Evolutionary conservation across 2,329 filamentous ascomycete genomes (phyloP), one percentile per base, ranked within the genome.

Genomic region (Pseudogymnoascus sp.): DNA sequence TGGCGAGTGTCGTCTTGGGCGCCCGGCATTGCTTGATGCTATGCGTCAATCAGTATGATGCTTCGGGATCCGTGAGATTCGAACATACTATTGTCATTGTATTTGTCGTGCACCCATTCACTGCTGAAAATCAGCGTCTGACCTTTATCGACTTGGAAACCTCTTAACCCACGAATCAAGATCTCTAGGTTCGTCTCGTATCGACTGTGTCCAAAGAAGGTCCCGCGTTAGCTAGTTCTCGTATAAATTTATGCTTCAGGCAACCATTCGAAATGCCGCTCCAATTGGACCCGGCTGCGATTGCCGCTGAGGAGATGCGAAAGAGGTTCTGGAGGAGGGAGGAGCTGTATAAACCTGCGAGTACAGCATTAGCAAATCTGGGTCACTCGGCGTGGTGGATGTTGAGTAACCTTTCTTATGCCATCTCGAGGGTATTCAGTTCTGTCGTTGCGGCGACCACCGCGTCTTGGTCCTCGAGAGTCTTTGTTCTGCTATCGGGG

Each of bases 21-120:
- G 58, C 12, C 14, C n/a, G 11, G 49, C 49, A 35, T 33, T 55
- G 49, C 49, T 33, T 14, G 49, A 35, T 55, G 49, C 49, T 55
- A 55, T 22, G 11, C 28, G 5, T 33, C 49, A 22, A 55, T 55
- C 25, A 55, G 49, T 55, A 33, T 55, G 49, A 33, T 16, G 23
- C 14, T 30, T 35, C n/a, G 9, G 28, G 28, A 62, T 62, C 35
- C 36, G 36, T 60, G 22, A 23, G 23, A 62, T 33, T 22, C 52
- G 28, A 62, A 63, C 69, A 61, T 77, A 76, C 87, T 82, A 74
- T 87, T 83, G 71, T 91, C 90, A 74, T 94, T 90, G 74, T 86
- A 96, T 73, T 87, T 90, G 78, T 96, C 91, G 75, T 97, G 92
- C 69, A 96, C 91, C 92, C 92, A 97, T 80, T 96, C 92, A 72